These are phyloP conservation scores for Mycosarcoma maydis DNA, from an alignment of 1,284 basidiomycete genomes.

Conservation along the genomic window DNA sequence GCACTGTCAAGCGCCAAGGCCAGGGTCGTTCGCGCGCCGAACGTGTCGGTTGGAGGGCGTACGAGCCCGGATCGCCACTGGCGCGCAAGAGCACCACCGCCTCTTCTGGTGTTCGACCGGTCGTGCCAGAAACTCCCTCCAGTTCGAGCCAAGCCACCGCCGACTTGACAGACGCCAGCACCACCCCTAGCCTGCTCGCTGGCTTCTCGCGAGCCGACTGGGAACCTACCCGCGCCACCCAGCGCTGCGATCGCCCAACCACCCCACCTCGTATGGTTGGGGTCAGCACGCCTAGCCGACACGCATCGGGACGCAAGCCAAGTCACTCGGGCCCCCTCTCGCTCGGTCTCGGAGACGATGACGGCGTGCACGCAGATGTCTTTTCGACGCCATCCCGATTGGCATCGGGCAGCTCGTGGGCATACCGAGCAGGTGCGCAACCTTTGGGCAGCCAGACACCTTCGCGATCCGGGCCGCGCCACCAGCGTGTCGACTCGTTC, in stretches of 20 bases:
- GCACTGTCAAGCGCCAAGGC: constrained; percentile 48
- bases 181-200: constrained; percentile 41
- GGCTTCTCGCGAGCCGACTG: constrained; percentile 48
- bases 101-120: constrained; percentile 37
- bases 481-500: constrained; percentile 45
- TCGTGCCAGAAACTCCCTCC: constrained; percentile 36
- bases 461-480: constrained; percentile 38
- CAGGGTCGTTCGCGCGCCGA: constrained; percentile 49
- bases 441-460: constrained; percentile 38
- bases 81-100: constrained; percentile 56
- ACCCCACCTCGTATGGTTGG: constrained; percentile 35
- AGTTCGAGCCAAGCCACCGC: constrained; percentile 30
- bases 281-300: constrained; percentile 45
- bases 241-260: constrained; percentile 24
- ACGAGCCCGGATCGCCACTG: constrained; percentile 58
- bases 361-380: constrained; percentile 44
- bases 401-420: constrained; percentile 44
- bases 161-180: constrained; percentile 42
- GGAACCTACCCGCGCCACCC: constrained; percentile 27
- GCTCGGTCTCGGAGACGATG: constrained; percentile 37
- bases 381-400: constrained; percentile 58
- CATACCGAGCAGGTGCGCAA: constrained; percentile 25
- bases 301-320: constrained; percentile 39
- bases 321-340: constrained; percentile 34
- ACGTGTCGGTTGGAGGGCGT: constrained; percentile 50